Conservation (phyloP, 352 stramenopile genomes). For the Phytophthora boehmeriae region DNA sequence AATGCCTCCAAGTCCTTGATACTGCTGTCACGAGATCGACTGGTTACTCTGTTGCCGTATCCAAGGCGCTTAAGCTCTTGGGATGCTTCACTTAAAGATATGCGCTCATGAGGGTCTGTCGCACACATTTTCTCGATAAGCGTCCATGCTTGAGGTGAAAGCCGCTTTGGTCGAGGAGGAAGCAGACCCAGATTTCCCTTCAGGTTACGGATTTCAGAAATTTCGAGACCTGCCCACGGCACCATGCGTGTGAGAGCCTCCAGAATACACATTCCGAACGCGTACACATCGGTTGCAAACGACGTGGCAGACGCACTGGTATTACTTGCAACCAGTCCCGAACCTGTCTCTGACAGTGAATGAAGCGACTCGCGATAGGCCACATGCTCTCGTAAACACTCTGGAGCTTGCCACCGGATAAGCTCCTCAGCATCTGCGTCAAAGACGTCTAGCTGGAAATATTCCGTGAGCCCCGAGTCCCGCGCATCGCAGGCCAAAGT, state of each 20-base stretch:
- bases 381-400: slow-evolving; percentile 52
- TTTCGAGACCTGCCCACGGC: slow-evolving; percentile 56
- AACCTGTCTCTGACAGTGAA: slow-evolving; percentile 24
- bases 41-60: slow-evolving; percentile 37
- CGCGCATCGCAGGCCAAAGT: slow-evolving; percentile 39
- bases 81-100: slow-evolving; percentile 55
- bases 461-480: slow-evolving; percentile 42
- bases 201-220: slow-evolving; percentile 50
- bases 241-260: slow-evolving; percentile 58
- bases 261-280: slow-evolving; percentile 83
- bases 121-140: slow-evolving; percentile 74
- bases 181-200: slow-evolving; percentile 60
- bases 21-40: slow-evolving; percentile 24
- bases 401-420: slow-evolving; percentile 71
- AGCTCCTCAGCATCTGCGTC: slow-evolving; percentile 52
- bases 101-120: slow-evolving; percentile 45
- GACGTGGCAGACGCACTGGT: slow-evolving; percentile 32
- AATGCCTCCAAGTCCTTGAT: slow-evolving; percentile 21
- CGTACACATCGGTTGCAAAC: slow-evolving; percentile 68
- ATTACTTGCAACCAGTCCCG: slow-evolving; percentile 14
- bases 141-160: slow-evolving; percentile 52
- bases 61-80: slow-evolving; percentile 53
- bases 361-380: slow-evolving; percentile 36
- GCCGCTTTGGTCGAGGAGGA: slow-evolving; percentile 49
- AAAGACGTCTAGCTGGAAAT: slow-evolving; percentile 34